Base-by-base conservation (phyloP, 805 yeast genomes). In the Millerozyma acaciae region DNA sequence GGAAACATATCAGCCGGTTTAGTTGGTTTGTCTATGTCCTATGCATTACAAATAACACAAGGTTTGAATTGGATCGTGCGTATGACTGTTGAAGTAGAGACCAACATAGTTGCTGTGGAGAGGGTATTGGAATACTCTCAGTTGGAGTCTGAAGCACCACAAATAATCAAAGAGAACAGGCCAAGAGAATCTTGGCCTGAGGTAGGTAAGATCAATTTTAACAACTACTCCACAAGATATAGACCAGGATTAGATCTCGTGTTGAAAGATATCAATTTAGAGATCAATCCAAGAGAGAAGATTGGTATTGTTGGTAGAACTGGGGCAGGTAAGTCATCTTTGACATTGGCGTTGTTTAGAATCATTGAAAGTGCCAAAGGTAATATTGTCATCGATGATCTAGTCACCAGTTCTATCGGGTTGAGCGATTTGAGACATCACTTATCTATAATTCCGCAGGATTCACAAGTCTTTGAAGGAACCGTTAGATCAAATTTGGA, bases 81-180 rank as follows among this genome's bases (percentile, higher is more conserved):
- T 64, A 90, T 89, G 97, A 86, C 97, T 0, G 98, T 93, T 27
- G 98, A 93, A 49, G 96, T 93, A 28, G 98, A 93, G 60, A 88
- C 97, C 8, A 90, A 88, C 60, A 89, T 93, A 64, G 98, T 93
- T 23, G 84, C 95, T 13, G 96, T 94, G 28, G 98, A 90, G 66
- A 80, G 98, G 63, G 80, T 90, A 34, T 70, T 85, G 60, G 98
- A 90, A 57, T 90, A 89, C 57, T 76, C 95, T 22, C 58, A 64
- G n/a, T 66, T 93, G 40, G 64, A 65, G 23, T 69, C 88, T n/a
- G 98, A 93, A 65, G 97, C 97, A 6, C 86, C 93, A 1, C 78
- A 70, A 34, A 55, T 79, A 16, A 65, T 83, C 34, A 79, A 77
- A 39, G 73, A 67, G 26, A 61, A 72, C 33, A 76, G 88, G 45